phyloP scores from a whole-genome alignment of 345 rosid genomes.

The Lepidium africanum region DNA sequence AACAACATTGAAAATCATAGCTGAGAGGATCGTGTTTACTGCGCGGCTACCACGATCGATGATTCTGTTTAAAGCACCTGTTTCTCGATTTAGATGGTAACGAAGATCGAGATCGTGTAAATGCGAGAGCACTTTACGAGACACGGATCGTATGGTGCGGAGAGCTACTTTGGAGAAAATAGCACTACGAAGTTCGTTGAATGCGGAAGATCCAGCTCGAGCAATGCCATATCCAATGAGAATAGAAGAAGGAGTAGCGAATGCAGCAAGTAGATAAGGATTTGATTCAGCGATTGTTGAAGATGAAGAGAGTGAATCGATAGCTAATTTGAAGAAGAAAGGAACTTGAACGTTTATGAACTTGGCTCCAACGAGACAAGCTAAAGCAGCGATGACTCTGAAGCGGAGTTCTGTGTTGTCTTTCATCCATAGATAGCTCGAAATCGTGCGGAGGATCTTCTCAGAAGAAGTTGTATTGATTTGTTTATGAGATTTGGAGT shows the following conservation, averaged over 20 bases:
- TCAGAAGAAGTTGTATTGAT: constrained; percentile 9
- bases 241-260: constrained; percentile 76
- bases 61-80: constrained; percentile 80
- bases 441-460: constrained; percentile 63
- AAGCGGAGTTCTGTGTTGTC: constrained; percentile 72
- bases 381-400: constrained; percentile 71
- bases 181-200: constrained; percentile 83
- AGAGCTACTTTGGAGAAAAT: constrained; percentile 85
- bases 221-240: constrained; percentile 91
- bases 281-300: constrained; percentile 49
- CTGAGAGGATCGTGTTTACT: constrained; percentile 74
- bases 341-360: constrained; percentile 86
- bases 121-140: constrained; percentile 87
- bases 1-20: constrained; percentile 87
- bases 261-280: constrained; percentile 47
- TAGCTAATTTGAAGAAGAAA: constrained; percentile 82
- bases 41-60: constrained; percentile 98
- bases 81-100: constrained; percentile 91
- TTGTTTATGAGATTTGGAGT: background rate
- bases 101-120: constrained; percentile 77
- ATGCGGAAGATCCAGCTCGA: constrained; percentile 67
- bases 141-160: constrained; percentile 71
- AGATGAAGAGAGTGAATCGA: constrained; percentile 68
- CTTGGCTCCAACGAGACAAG: constrained; percentile 75
- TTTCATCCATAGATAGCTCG: constrained; percentile 71